Evolutionary conservation across 2,329 filamentous ascomycete species (phyloP).

Genomic region (Pseudogymnoascus sp.): DNA sequence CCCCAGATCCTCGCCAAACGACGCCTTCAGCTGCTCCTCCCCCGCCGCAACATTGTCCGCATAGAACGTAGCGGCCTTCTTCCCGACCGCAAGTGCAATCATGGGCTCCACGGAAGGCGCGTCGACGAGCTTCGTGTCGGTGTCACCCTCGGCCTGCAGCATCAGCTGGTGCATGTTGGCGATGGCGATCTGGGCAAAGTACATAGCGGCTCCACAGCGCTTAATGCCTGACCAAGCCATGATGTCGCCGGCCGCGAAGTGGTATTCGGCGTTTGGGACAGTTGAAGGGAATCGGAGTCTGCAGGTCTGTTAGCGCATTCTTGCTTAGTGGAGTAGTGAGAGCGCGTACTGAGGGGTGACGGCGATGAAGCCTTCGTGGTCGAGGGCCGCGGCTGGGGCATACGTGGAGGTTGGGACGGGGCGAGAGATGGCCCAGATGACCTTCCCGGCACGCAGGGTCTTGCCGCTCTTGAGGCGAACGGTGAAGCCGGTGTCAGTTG

Average conservation of each 20-base stretch:
- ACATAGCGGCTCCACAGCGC: conserved; percentile 69
- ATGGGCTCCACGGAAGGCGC: conserved; percentile 52
- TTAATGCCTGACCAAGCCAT: conserved; percentile 71
- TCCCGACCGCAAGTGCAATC: conserved; percentile 66
- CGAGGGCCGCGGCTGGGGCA: conserved; percentile 51
- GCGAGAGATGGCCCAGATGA: conserved; percentile 63
- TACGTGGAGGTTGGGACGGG: conserved; percentile 56
- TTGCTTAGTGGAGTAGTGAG: background rate
- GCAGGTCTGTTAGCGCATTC: conserved; percentile 9
- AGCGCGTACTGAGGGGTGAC: conserved; percentile 46
- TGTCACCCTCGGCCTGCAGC: conserved; percentile 35
- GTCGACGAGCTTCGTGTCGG: conserved; percentile 39
- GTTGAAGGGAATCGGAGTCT: conserved; percentile 48
- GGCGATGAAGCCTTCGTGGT: conserved; percentile 58
- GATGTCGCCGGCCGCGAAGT: conserved; percentile 66
- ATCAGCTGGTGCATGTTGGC: conserved; percentile 62
- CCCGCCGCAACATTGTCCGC: conserved; percentile 51
- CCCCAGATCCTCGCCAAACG: conserved; percentile 63
- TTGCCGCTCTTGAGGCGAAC: conserved; percentile 52
- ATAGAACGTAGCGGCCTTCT: conserved; percentile 58
- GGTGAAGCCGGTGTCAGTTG: conserved; percentile 33
- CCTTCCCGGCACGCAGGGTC: conserved; percentile 52
- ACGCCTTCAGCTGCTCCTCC: conserved; percentile 53
- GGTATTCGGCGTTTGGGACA: conserved; percentile 49
- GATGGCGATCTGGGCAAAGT: conserved; percentile 60